Percentiles rank a stretch among this genome's conserved stretches.
phyloP scores from a whole-genome alignment of 352 stramenopile genomes.

The Globisporangium middletonii region DNA sequence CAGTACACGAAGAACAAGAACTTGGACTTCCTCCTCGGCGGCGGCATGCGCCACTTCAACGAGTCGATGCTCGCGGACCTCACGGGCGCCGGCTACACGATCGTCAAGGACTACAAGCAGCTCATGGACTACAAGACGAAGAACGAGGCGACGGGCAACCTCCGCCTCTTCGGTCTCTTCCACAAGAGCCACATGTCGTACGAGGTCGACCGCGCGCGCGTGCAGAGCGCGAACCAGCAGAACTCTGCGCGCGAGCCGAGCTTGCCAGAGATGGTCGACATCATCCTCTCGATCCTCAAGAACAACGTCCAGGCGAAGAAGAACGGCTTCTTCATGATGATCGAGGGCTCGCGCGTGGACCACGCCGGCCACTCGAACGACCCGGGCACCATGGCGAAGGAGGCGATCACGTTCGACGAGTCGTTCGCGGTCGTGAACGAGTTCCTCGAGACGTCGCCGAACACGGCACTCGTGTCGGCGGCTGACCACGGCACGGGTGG shows the following conservation, averaged over 20 bases:
- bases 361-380: slow-evolving; percentile 66
- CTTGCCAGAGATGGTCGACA: slow-evolving; percentile 58
- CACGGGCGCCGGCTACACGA: slow-evolving; percentile 32
- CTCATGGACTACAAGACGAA: slow-evolving; percentile 41
- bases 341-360: slow-evolving; percentile 67
- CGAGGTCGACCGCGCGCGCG: slow-evolving; percentile 51
- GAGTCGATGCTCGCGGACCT: slow-evolving; percentile 39
- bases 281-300: slow-evolving; percentile 49
- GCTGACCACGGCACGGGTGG: slow-evolving; percentile 64
- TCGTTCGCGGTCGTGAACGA: slow-evolving; percentile 58
- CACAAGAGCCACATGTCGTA: slow-evolving; percentile 62
- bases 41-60: slow-evolving; percentile 46
- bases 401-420: slow-evolving; percentile 68
- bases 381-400: slow-evolving; percentile 56
- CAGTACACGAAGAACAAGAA: slow-evolving; percentile 69
- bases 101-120: slow-evolving; percentile 50
- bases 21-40: slow-evolving; percentile 55
- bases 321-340: slow-evolving; percentile 73
- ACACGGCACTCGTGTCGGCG: slow-evolving; percentile 49
- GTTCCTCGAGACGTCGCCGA: slow-evolving; percentile 36
- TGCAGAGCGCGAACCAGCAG: slow-evolving; percentile 24
- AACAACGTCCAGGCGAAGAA: slow-evolving; percentile 69
- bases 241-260: slow-evolving; percentile 43
- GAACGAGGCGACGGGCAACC: slow-evolving; percentile 37
- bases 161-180: slow-evolving; percentile 58